Conservation (phyloP, 306 rosid genomes). For the Canavalia ensiformis region DNA sequence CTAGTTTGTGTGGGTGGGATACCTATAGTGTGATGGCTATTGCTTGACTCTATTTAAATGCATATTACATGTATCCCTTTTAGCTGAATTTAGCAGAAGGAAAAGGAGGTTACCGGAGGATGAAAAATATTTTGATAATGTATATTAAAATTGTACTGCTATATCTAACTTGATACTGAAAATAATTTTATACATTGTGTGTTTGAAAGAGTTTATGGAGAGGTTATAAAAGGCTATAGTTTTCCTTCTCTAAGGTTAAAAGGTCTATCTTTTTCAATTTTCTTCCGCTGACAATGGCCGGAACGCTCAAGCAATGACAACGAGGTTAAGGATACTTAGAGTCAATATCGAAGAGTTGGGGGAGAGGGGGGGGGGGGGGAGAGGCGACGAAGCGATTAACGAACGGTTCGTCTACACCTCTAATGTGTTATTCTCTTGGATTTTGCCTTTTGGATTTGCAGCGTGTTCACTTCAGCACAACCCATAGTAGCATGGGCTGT, state of each 20-base stretch:
- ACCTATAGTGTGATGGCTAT: slow-evolving; percentile 25
- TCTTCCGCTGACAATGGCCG: not conserved
- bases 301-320: slow-evolving; percentile 10
- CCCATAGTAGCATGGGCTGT: too few relatives aligned
- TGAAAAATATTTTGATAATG: too few relatives aligned
- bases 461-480: too few relatives aligned
- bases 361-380: too few relatives aligned
- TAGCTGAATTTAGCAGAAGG: not conserved
- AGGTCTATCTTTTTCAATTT: slow-evolving; percentile 1
- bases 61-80: not conserved
- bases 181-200: not conserved
- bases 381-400: not conserved
- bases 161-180: not conserved
- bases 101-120: not conserved
- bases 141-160: too few relatives aligned
- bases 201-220: not conserved
- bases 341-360: slow-evolving; percentile 31
- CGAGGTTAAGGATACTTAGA: slow-evolving; percentile 28
- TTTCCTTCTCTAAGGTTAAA: not conserved
- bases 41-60: slow-evolving; percentile 29
- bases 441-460: not conserved
- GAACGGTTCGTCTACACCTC: slow-evolving; percentile 31
- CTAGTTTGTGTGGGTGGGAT: slow-evolving; percentile 5
- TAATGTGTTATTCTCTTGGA: slow-evolving; percentile 33
- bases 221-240: not conserved